These are phyloP conservation scores for Emergomyces pasteurianus DNA, from an alignment of 2,329 filamentous ascomycete species.

Conservation along the genomic window DNA sequence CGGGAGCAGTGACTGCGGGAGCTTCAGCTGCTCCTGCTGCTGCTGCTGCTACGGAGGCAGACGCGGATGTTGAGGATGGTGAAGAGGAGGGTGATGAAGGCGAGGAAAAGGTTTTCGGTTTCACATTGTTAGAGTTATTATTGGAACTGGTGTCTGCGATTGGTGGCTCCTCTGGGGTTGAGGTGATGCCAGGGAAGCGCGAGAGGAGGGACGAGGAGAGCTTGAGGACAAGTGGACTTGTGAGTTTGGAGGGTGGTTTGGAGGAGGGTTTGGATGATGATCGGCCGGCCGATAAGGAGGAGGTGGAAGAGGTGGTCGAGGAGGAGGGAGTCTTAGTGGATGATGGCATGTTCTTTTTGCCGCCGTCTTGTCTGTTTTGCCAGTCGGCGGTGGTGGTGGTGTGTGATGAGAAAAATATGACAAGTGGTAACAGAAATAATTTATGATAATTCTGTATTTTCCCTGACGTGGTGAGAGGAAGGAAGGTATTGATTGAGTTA, in stretches of 20 bases:
- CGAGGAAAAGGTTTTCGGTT: conserved; percentile 22
- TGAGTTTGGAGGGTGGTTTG: not conserved
- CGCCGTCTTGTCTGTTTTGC: not conserved
- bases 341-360: conserved; percentile 11
- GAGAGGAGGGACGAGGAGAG: conserved; percentile 26
- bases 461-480: not conserved
- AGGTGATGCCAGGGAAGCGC: conserved; percentile 20
- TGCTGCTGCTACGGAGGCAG: conserved; percentile 14
- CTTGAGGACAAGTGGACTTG: conserved; percentile 27
- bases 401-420: not conserved
- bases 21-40: conserved; percentile 17
- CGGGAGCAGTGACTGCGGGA: conserved; percentile 14
- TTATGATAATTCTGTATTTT: too few species aligned
- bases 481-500: too few species aligned
- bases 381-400: not conserved
- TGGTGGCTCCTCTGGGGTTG: conserved; percentile 5
- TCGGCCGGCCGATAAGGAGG: not conserved
- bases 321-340: conserved; percentile 16
- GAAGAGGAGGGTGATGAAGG: conserved; percentile 20
- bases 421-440: too few species aligned
- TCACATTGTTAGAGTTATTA: conserved; percentile 12
- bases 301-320: conserved; percentile 7
- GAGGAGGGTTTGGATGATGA: not conserved
- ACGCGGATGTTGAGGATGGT: conserved; percentile 14
- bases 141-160: not conserved